Conservation (phyloP, 2,329 filamentous ascomycete genomes). For the Stromatinia cepivora region DNA sequence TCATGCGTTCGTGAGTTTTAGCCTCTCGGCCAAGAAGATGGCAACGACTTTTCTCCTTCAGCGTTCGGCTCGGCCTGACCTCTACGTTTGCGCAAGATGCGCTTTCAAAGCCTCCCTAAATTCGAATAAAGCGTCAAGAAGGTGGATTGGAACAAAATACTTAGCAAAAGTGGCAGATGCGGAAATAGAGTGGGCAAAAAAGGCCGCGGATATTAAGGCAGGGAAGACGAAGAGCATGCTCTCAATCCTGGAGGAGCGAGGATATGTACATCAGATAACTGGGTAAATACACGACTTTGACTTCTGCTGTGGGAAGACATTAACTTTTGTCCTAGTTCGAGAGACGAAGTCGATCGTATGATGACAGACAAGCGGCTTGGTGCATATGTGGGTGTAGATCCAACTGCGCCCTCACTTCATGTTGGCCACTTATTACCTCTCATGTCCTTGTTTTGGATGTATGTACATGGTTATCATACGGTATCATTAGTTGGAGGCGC, state of each 20-base stretch:
- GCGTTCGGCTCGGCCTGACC: constrained; percentile 29
- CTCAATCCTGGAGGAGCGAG: constrained; percentile 68
- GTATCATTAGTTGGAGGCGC: constrained; percentile 70
- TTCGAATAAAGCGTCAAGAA: constrained; percentile 26
- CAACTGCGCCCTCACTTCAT: constrained; percentile 76
- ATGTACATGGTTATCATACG: constrained; percentile 69
- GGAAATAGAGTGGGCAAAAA: constrained; percentile 48
- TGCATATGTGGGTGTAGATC: constrained; percentile 79
- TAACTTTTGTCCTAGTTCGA: constrained; percentile 33
- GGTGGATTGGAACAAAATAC: constrained; percentile 41
- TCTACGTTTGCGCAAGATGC: constrained; percentile 40
- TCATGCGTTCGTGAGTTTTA: background rate
- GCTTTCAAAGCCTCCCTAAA: constrained; percentile 30
- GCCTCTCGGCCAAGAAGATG: constrained; percentile 31
- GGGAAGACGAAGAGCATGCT: constrained; percentile 58
- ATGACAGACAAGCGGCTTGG: constrained; percentile 67
- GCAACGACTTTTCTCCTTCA: constrained; percentile 36
- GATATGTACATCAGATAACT: constrained; percentile 71
- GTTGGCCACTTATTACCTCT: constrained; percentile 78
- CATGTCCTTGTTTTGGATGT: constrained; percentile 84
- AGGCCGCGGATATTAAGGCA: constrained; percentile 49
- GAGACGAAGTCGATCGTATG: constrained; percentile 59
- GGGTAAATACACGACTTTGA: constrained; percentile 55
- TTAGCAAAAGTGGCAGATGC: constrained; percentile 41
- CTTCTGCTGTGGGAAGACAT: constrained; percentile 7